Base-by-base conservation (phyloP, 805 yeast genomes). In the Kazachstania taianensis region DNA sequence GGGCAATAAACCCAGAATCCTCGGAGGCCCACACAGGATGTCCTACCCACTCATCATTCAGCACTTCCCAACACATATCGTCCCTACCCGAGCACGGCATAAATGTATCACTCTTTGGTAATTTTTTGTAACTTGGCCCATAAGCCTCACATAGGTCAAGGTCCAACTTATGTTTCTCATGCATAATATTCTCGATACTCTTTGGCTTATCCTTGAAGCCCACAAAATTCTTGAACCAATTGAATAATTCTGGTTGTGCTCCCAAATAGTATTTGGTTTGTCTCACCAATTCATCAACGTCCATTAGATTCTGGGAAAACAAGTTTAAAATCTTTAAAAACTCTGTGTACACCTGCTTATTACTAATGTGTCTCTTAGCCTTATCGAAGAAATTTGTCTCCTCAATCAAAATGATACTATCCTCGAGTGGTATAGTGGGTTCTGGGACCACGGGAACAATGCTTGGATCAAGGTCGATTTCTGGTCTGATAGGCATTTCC, bases 11-110 rank as follows among this genome's bases (percentile, higher is more conserved):
- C 0, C 98, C 99, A 9, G 96, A 83, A 59, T 92, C 99, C 59
- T 92, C 99, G 0, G 97, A 89, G 4, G 97, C 98, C 99, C 99
- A 92, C n/a, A 95, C 94, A 16, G 99, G 99, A 61, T 92, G 97
- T 5, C 96, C 96, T 24, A 92, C 97, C 96, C 97, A 92, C 61
- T 89, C 97, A 58, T 92, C 98, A 59, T 92, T 92, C 49, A 92
- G 70, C 12, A 92, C 96, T 53, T 89, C 96, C 96, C 96, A 89
- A 57, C 98, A 92, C 87, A 92, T 82, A 50, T 89, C 97, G 61
- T 92, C 99, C 50, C 99, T 76, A 13, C 98, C 98, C 7, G 94
- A 82, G 50, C 97, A 89, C 16, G 97, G 96, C 94, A 86, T 86
- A 52, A 75, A 82, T 0, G 95, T 84, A 57, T 89, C 97, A 1